A percentile compares a stretch with the other conserved stretches of the same genome.
Evolutionary conservation across 768 basidiomycete genomes (phyloP).

Genomic region (Leucosporidium creatinivorum): DNA sequence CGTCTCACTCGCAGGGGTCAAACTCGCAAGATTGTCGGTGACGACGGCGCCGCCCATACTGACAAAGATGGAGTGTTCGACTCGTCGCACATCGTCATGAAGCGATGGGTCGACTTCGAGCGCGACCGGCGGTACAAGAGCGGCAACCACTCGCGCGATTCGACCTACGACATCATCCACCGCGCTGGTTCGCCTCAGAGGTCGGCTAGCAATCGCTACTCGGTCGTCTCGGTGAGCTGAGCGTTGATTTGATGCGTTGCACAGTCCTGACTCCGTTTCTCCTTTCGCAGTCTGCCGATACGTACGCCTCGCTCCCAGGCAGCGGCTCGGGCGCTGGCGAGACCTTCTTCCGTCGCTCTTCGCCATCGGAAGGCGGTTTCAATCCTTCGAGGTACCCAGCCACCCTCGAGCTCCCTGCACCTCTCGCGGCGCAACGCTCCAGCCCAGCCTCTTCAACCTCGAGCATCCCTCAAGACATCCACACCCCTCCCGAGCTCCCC

Average conservation of each 20-base stretch:
- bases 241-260: conserved; percentile 54
- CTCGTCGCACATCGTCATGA: conserved; percentile 94
- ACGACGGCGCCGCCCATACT: conserved; percentile 59
- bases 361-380: conserved; percentile 19
- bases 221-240: conserved; percentile 49
- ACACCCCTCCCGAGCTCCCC: background rate
- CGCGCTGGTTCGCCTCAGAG: conserved; percentile 45
- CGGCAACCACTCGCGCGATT: conserved; percentile 57
- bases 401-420: conserved; percentile 40
- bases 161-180: conserved; percentile 51
- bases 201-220: conserved; percentile 53
- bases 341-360: conserved; percentile 38
- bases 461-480: background rate
- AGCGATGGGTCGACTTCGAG: conserved; percentile 98
- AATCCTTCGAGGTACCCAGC: conserved; percentile 36
- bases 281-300: conserved; percentile 11
- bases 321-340: conserved; percentile 36
- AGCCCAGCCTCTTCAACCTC: background rate
- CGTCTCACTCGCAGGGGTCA: conserved; percentile 74
- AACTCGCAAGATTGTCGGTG: conserved; percentile 72
- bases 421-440: conserved; percentile 22
- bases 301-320: conserved; percentile 21
- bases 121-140: conserved; percentile 64
- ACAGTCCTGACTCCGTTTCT: background rate
- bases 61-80: conserved; percentile 98